Conservation (phyloP, 2,329 filamentous ascomycete genomes). For the Colletotrichum camelliae region DNA sequence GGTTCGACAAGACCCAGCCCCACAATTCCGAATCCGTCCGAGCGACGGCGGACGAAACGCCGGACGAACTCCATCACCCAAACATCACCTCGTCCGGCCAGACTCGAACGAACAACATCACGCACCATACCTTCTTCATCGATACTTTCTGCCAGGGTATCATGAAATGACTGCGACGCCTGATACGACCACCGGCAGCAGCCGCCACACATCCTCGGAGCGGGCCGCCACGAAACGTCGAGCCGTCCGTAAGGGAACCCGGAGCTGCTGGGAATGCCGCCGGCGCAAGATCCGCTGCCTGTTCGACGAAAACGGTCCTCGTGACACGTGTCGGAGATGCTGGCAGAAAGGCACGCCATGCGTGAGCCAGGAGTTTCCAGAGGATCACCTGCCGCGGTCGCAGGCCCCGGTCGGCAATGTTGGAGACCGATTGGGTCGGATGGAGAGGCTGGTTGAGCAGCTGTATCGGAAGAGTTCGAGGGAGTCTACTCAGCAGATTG, state of each 20-base stretch:
- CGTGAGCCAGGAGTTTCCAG: conserved; percentile 52
- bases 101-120: background rate
- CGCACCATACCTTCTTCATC: background rate
- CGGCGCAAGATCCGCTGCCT: conserved; percentile 58
- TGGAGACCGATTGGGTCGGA: conserved; percentile 34
- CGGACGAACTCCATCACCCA: background rate
- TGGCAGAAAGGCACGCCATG: conserved; percentile 46
- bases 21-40: background rate
- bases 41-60: background rate
- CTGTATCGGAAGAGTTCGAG: conserved; percentile 14
- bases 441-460: conserved; percentile 40
- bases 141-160: background rate
- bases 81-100: background rate
- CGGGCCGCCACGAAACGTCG: conserved; percentile 31
- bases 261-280: conserved; percentile 65
- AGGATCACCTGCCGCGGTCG: conserved; percentile 26
- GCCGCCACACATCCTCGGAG: background rate
- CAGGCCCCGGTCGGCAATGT: background rate
- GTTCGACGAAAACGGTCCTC: conserved; percentile 36
- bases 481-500: background rate
- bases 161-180: background rate
- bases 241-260: conserved; percentile 58
- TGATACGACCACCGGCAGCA: background rate
- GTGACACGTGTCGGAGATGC: conserved; percentile 50
- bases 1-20: too few relatives aligned